Conservation (phyloP, 306 rosid genomes). For the Psophocarpus tetragonolobus region DNA sequence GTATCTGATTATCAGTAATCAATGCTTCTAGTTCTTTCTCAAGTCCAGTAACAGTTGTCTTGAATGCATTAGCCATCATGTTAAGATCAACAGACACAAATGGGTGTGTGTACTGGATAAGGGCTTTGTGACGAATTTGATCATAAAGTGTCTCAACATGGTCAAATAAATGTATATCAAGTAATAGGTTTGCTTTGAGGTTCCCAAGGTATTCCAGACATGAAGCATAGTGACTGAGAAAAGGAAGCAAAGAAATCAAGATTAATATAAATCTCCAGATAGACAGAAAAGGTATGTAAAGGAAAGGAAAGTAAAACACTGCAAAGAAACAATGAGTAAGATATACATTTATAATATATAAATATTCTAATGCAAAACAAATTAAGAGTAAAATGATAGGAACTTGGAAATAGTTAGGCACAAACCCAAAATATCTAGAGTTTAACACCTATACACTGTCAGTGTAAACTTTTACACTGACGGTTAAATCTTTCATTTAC, state of each 20-base stretch:
- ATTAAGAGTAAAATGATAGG: background rate
- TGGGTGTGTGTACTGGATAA: conserved; percentile 93
- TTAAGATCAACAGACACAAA: conserved; percentile 87
- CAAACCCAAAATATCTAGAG: too few relatives aligned
- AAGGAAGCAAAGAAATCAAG: conserved; percentile 26
- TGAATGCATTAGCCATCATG: conserved; percentile 98
- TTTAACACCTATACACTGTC: too few relatives aligned
- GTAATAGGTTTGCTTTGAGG: conserved; percentile 81
- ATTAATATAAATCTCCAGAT: background rate
- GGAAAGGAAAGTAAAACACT: background rate
- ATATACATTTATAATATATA: background rate
- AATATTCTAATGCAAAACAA: background rate
- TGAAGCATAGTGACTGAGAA: conserved; percentile 90
- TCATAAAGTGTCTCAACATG: conserved; percentile 92
- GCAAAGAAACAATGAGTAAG: background rate
- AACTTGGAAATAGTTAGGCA: too few relatives aligned
- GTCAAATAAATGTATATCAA: conserved; percentile 92
- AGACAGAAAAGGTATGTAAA: background rate
- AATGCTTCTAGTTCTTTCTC: conserved; percentile 98
- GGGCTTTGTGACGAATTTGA: conserved; percentile 95
- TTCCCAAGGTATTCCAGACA: conserved; percentile 95
- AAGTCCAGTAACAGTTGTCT: conserved; percentile 83
- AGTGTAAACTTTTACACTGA: too few relatives aligned
- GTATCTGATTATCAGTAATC: conserved; percentile 92
- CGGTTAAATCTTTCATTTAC: too few relatives aligned